A percentile compares a stretch with the other conserved stretches of the same genome.
Conservation (phyloP, 1,139 yeast genomes). For the Geotrichum klebahnii region DNA sequence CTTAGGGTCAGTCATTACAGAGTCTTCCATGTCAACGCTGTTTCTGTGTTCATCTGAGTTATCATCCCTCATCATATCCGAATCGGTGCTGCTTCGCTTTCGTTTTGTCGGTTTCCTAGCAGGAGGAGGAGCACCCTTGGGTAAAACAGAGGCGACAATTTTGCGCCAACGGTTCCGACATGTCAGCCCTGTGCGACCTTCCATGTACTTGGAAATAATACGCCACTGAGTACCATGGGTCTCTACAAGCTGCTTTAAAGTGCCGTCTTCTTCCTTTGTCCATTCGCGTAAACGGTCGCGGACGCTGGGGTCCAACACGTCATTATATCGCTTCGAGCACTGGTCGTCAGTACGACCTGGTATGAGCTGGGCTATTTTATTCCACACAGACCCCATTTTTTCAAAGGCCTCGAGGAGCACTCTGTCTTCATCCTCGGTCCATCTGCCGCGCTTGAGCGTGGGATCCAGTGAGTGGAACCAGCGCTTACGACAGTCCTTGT, state of each 20-base stretch:
- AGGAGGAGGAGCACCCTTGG: conserved; percentile 25
- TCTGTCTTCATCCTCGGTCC: conserved; percentile 84
- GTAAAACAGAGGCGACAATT: conserved; percentile 67
- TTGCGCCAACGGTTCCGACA: conserved; percentile 93
- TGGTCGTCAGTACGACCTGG: conserved; percentile 91
- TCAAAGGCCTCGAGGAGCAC: conserved; percentile 59
- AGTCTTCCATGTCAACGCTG: conserved; percentile 7
- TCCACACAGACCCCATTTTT: conserved; percentile 79
- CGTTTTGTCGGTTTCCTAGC: conserved; percentile 38
- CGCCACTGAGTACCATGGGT: conserved; percentile 89
- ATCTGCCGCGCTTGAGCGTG: conserved; percentile 70
- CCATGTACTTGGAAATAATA: conserved; percentile 64
- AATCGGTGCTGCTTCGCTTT: conserved; percentile 27
- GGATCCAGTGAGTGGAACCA: conserved; percentile 89
- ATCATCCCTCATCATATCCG: conserved; percentile 3
- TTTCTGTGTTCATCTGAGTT: not conserved
- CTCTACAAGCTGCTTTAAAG: conserved; percentile 61
- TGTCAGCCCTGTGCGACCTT: conserved; percentile 80
- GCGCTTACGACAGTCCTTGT: conserved; percentile 86
- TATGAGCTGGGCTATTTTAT: conserved; percentile 68
- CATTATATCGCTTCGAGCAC: conserved; percentile 86
- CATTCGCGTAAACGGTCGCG: conserved; percentile 76
- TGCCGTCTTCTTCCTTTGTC: conserved; percentile 72
- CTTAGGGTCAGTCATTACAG: conserved; percentile 14
- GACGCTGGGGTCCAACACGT: conserved; percentile 78